These are phyloP conservation scores for Thuja plicata DNA, from an alignment of 83 land plant species.

Conservation along the genomic window DNA sequence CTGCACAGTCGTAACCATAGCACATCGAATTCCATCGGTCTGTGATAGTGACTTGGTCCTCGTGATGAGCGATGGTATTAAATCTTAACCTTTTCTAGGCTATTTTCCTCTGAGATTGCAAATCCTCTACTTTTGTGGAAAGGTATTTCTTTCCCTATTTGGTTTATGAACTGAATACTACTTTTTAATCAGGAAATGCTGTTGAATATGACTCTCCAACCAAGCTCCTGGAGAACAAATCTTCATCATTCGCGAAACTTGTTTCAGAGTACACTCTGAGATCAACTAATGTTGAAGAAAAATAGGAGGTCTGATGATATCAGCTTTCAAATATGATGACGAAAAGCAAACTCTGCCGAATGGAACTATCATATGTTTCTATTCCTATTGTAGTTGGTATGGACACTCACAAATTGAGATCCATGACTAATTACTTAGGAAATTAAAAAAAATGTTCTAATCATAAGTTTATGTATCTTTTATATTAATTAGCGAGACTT, in stretches of 20 bases:
- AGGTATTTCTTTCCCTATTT: neutral
- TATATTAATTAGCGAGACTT: no score
- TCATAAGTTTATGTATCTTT: no score
- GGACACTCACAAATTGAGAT: no score
- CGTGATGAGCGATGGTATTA: constrained; percentile 17
- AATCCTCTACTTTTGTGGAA: neutral
- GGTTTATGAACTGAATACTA: neutral
- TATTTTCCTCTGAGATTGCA: neutral
- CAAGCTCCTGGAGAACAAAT: constrained; percentile 12
- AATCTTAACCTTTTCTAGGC: neutral
- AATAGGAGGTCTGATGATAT: neutral
- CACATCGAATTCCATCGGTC: no score
- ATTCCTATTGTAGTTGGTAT: no score
- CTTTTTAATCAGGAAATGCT: constrained; percentile 13
- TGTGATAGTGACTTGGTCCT: no score
- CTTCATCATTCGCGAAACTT: no score
- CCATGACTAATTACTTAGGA: no score
- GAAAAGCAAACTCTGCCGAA: neutral
- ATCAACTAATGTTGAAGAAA: neutral
- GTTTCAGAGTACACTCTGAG: constrained; percentile 17
- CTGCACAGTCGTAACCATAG: no score
- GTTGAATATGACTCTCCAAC: constrained; percentile 23
- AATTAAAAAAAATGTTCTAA: no score
- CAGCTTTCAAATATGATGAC: neutral
- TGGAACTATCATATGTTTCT: no score